These are phyloP conservation scores for Phialophora tarda DNA, from an alignment of 2,329 filamentous ascomycete species.

Conservation along the genomic window DNA sequence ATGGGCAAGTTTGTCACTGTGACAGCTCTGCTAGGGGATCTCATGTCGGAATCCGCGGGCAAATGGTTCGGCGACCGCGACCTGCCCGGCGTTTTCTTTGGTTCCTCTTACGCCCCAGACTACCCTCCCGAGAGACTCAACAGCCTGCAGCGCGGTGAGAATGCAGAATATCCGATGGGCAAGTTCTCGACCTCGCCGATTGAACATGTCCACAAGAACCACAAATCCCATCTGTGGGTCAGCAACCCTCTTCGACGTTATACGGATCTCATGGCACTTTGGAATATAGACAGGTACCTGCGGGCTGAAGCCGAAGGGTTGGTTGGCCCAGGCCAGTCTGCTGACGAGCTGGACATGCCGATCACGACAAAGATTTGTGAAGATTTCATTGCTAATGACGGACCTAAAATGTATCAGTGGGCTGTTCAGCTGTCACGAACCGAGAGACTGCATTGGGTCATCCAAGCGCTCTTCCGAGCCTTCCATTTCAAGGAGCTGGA, in stretches of 20 bases:
- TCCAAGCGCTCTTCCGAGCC: slow-evolving; percentile 63
- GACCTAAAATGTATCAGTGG: slow-evolving; percentile 45
- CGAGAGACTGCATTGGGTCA: slow-evolving; percentile 54
- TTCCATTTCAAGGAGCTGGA: slow-evolving; percentile 60
- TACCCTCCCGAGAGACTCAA: slow-evolving; percentile 48
- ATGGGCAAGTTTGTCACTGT: slow-evolving; percentile 50
- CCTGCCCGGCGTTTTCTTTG: slow-evolving; percentile 59
- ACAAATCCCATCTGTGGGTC: slow-evolving; percentile 60
- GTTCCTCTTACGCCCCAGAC: slow-evolving; percentile 44
- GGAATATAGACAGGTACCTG: slow-evolving; percentile 68
- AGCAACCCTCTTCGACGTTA: slow-evolving; percentile 68
- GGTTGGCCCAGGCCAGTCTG: slow-evolving; percentile 4
- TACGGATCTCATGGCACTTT: slow-evolving; percentile 65
- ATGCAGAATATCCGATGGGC: slow-evolving; percentile 41
- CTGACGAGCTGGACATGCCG: slow-evolving; percentile 49
- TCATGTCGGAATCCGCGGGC: slow-evolving; percentile 59
- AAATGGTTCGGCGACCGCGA: slow-evolving; percentile 58
- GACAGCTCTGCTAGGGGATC: slow-evolving; percentile 59
- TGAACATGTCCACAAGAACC: slow-evolving; percentile 57
- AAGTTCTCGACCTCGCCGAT: slow-evolving; percentile 51
- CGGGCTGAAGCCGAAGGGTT: slow-evolving; percentile 59
- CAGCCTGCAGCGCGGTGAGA: slow-evolving; percentile 40
- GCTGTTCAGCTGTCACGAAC: slow-evolving; percentile 3
- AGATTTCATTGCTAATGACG: slow-evolving; percentile 52
- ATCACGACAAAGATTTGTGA: slow-evolving; percentile 58